Evolutionary conservation across 2,329 filamentous ascomycete genomes (phyloP), one percentile per base, ranked within the genome.

Genomic region (Fusarium brachygibbosum): DNA sequence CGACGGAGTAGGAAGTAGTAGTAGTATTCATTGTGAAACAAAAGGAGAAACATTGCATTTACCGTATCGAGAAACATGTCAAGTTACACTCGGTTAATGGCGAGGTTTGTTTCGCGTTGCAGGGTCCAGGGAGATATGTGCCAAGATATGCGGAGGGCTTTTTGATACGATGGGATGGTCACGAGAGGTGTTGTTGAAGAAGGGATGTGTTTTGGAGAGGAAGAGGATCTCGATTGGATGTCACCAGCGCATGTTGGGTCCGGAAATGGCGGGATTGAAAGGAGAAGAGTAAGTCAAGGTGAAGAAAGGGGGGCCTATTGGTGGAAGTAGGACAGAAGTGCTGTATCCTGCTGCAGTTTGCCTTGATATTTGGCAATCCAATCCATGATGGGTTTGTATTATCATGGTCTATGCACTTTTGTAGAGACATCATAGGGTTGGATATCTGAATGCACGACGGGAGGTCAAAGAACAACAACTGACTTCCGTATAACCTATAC

Each of bases 151-250:
- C 5, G 5, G 25, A 41, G 61, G 28, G 44, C 61, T 58, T 67
- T 37, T 67, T 69, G 48, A 62, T 23, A 42, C 60, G 21, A 42
- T 40, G 46, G 25, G 23, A 44, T 21, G 66, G 45, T 67, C 66
- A 67, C 35, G 52, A 55, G 63, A 25, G 35, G 41, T 41, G 46
- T 32, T 17, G 35, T 21, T 38, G 11, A 25, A 54, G 28, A 55
- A 41, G 25, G 11, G 31, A 25, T 21, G 13, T 44, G 40, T 37
- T 23, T 45, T 21, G 16, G 23, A 35, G 23, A 60, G 28, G 12
- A 28, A 31, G 40, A 32, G 34, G 32, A 38, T 50, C 48, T 25
- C 37, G 46, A 50, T 42, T 51, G 38, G 42, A 37, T 40, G 42
- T 49, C 28, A 52, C 35, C 28, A 29, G 31, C 21, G 21, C n/a